A percentile compares a stretch with the other conserved stretches of the same genome.
Conservation (phyloP, 2,329 filamentous ascomycete genomes). For the Epichloe scottii region DNA sequence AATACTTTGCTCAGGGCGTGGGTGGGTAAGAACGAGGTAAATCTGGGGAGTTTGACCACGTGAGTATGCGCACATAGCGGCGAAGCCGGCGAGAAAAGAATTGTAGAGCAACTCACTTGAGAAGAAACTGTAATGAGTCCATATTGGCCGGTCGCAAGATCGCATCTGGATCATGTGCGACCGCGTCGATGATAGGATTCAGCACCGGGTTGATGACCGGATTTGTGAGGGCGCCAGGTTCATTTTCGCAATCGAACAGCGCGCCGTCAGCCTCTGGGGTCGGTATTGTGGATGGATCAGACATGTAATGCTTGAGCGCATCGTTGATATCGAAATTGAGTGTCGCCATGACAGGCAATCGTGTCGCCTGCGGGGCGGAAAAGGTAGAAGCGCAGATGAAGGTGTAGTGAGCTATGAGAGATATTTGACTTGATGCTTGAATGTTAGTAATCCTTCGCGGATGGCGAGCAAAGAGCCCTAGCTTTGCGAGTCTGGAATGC, state of each 20-base stretch:
- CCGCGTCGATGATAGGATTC: slow-evolving; percentile 83
- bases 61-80: background rate
- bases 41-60: slow-evolving; percentile 52
- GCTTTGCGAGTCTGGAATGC: background rate
- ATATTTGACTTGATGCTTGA: background rate
- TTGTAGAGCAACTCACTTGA: slow-evolving; percentile 61
- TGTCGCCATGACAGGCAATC: slow-evolving; percentile 48
- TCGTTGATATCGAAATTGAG: slow-evolving; percentile 92
- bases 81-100: background rate
- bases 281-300: slow-evolving; percentile 70
- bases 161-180: slow-evolving; percentile 84
- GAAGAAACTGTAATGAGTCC: slow-evolving; percentile 86
- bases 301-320: slow-evolving; percentile 92
- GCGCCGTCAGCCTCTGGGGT: slow-evolving; percentile 77
- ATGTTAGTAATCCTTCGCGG: background rate
- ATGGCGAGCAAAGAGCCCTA: background rate
- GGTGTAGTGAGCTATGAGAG: background rate
- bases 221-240: slow-evolving; percentile 70
- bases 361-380: slow-evolving; percentile 10
- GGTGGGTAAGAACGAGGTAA: slow-evolving; percentile 64
- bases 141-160: slow-evolving; percentile 68
- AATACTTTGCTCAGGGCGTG: slow-evolving; percentile 85
- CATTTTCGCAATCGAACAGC: slow-evolving; percentile 83
- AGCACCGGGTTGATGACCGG: slow-evolving; percentile 72
- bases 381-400: background rate